Evolutionary conservation across 805 yeast species (phyloP).

Genomic region (Scheffersomyces ergatensis): DNA sequence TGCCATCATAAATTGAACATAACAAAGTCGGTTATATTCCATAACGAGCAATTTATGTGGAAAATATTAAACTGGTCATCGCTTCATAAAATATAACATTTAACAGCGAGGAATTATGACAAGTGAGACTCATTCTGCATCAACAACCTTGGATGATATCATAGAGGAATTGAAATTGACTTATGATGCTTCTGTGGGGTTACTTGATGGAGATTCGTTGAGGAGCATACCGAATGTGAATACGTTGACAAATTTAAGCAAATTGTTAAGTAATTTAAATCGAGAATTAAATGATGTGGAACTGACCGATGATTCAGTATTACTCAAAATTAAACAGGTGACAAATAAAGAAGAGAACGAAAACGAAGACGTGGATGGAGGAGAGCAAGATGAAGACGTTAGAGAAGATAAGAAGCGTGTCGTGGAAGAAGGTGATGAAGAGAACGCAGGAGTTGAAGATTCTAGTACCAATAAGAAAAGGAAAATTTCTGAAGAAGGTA

Average conservation of each 20-base stretch:
- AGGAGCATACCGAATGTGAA: constrained; percentile 40
- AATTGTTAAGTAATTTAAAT: constrained; percentile 38
- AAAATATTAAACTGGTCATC: too few species aligned
- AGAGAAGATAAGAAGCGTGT: constrained; percentile 3
- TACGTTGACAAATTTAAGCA: constrained; percentile 43
- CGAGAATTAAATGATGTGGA: constrained; percentile 35
- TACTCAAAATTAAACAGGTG: constrained; percentile 15
- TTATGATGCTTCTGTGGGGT: constrained; percentile 59
- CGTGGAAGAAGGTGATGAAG: constrained; percentile 3
- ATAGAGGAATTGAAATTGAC: constrained; percentile 50
- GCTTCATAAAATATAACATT: background rate
- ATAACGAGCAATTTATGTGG: too few species aligned
- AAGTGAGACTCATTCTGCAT: constrained; percentile 23
- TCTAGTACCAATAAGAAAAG: constrained; percentile 1
- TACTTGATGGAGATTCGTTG: constrained; percentile 57
- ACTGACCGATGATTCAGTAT: constrained; percentile 24
- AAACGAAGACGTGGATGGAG: constrained; percentile 6
- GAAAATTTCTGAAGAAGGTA: constrained; percentile 3
- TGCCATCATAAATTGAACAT: too few species aligned
- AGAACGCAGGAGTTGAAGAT: constrained; percentile 5
- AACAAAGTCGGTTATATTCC: too few species aligned
- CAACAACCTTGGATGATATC: constrained; percentile 48
- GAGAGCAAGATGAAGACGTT: constrained; percentile 10
- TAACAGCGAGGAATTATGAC: too few species aligned
- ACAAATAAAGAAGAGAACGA: constrained; percentile 8